phyloP scores from a whole-genome alignment of 1,139 yeast species.

The Meyerozyma guilliermondii region DNA sequence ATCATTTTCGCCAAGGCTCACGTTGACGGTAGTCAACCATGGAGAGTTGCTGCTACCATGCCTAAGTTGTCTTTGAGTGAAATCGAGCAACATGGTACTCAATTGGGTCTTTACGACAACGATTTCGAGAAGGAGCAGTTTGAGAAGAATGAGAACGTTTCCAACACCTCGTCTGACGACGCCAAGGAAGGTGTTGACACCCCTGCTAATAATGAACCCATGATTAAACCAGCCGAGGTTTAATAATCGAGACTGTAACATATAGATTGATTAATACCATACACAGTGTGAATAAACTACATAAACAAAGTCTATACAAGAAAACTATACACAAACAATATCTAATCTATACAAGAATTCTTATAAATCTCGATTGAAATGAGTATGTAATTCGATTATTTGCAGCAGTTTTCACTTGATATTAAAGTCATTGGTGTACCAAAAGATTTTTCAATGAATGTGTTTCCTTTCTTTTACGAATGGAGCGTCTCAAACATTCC shows the following conservation, averaged over 20 bases:
- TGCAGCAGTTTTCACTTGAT: too few relatives aligned
- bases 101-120: slow-evolving; percentile 42
- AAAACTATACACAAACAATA: too few relatives aligned
- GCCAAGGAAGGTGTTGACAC: neutral
- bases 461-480: neutral
- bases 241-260: neutral
- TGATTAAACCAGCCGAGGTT: slow-evolving; percentile 1
- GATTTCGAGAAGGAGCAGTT: slow-evolving; percentile 34
- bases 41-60: slow-evolving; percentile 47
- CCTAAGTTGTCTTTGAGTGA: slow-evolving; percentile 42
- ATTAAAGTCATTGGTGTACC: too few relatives aligned
- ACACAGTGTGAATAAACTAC: neutral
- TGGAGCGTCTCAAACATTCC: slow-evolving; percentile 49
- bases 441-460: too few relatives aligned
- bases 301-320: too few relatives aligned
- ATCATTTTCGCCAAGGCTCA: slow-evolving; percentile 44
- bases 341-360: too few relatives aligned
- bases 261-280: slow-evolving; percentile 2
- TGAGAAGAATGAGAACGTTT: slow-evolving; percentile 28
- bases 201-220: neutral
- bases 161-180: slow-evolving; percentile 12
- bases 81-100: slow-evolving; percentile 44
- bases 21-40: slow-evolving; percentile 41
- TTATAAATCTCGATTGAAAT: too few relatives aligned
- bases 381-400: too few relatives aligned